These are phyloP conservation scores for Phytopythium litorale DNA, from an alignment of 352 stramenopile genomes.

Conservation along the genomic window DNA sequence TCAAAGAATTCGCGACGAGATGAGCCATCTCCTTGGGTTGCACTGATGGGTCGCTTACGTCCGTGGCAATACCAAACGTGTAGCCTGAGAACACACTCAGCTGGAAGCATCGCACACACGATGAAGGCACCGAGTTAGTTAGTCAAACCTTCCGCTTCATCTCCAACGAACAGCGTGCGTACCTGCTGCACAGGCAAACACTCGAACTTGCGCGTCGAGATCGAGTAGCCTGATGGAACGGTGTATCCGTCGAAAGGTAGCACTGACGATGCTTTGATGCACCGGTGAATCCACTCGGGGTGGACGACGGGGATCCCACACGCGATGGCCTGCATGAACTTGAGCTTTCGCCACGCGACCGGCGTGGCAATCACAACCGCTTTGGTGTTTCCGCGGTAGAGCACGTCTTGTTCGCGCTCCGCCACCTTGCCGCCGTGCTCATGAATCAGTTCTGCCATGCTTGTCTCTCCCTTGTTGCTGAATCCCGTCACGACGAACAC, in stretches of 20 bases:
- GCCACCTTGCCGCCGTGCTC: constrained; percentile 58
- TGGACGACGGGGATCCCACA: constrained; percentile 81
- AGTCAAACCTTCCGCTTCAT: background rate
- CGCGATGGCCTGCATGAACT: constrained; percentile 79
- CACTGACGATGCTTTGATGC: constrained; percentile 39
- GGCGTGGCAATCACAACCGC: constrained; percentile 71
- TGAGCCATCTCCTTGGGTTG: constrained; percentile 35
- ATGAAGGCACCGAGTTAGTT: constrained; percentile 3
- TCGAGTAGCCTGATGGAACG: constrained; percentile 63
- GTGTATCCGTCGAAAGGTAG: constrained; percentile 68
- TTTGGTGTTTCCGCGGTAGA: constrained; percentile 45
- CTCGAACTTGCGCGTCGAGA: constrained; percentile 61
- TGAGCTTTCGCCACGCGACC: constrained; percentile 71
- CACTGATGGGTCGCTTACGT: constrained; percentile 28
- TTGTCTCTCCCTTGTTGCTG: constrained; percentile 39
- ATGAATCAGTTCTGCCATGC: constrained; percentile 56
- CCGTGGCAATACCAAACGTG: constrained; percentile 59
- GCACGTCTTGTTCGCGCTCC: constrained; percentile 40
- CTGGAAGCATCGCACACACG: constrained; percentile 16
- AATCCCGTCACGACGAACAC: constrained; percentile 80
- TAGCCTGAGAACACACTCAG: constrained; percentile 58
- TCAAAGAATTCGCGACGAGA: constrained; percentile 57
- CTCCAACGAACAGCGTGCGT: background rate
- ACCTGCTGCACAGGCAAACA: constrained; percentile 37
- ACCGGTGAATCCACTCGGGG: constrained; percentile 74